Conservation (phyloP, 2,329 filamentous ascomycete species). For the Calcarisporium arbuscula region DNA sequence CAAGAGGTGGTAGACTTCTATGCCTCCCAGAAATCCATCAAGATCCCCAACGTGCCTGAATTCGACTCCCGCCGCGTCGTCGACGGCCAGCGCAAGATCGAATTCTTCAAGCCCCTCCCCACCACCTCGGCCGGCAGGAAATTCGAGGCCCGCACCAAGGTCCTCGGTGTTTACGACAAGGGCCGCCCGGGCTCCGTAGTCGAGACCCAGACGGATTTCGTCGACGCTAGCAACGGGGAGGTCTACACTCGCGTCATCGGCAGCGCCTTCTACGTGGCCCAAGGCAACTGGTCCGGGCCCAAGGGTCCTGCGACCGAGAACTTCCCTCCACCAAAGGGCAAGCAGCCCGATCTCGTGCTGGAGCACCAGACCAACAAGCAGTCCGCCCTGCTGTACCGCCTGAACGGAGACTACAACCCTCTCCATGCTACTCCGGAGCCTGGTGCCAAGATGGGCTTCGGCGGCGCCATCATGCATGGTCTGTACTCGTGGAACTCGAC, state of each 20-base stretch:
- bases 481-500: conserved; percentile 82
- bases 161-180: conserved; percentile 86
- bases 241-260: conserved; percentile 64
- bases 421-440: conserved; percentile 83
- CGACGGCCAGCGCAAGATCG: conserved; percentile 76
- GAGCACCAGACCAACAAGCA: conserved; percentile 64
- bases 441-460: conserved; percentile 84
- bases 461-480: conserved; percentile 83
- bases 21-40: conserved; percentile 55
- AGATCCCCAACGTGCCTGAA: conserved; percentile 70
- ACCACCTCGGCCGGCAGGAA: conserved; percentile 61
- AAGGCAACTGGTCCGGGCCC: conserved; percentile 79
- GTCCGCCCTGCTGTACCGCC: conserved; percentile 70
- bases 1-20: conserved; percentile 84
- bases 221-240: conserved; percentile 63
- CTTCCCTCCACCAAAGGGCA: conserved; percentile 69
- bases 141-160: conserved; percentile 72
- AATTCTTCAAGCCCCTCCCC: conserved; percentile 71
- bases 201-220: conserved; percentile 70
- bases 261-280: conserved; percentile 73
- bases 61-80: conserved; percentile 70
- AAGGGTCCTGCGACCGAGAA: conserved; percentile 77
- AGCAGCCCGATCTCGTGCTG: conserved; percentile 66
- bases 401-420: conserved; percentile 94
- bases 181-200: conserved; percentile 76